Base-by-base conservation (phyloP, 164 flowering plant species). In the Stephania japonica region DNA sequence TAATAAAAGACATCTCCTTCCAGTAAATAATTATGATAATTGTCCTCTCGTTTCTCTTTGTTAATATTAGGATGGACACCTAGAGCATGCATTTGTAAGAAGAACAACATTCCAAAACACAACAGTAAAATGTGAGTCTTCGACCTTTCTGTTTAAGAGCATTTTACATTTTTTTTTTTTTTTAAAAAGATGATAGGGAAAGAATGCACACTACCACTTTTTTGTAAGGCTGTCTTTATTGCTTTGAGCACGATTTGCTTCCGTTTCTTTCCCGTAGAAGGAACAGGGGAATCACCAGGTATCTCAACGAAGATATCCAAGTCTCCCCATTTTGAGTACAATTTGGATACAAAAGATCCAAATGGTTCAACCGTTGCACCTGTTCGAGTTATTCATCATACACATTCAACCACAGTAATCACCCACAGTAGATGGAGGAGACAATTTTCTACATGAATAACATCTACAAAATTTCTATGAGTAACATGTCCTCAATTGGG, bases 351-450 rank as follows among this genome's bases (percentile, higher is more conserved):
- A 89, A 86, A 95, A 10, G 99, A 95, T 68, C 99, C 99, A 83
- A 89, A 95, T 65, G 98, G 96, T 78, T 91, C 92, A 76, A 95
- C 97, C 27, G 86, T 87, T 25, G 96, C 93, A 84, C 96, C 99
- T 95, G 83, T 67, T 75, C 44, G 64, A 38, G 80, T 26, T 69
- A 74, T 65, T 11, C 47, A 6, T 71, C 23, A 44, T 14, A 56
- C 19, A 47, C 32, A 41, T n/a, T 42, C 32, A 44, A 16, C 32
- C 32, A 16, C 63, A 64, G 38, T 59, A 64, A 70, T 64, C 42
- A 14, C 42, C 44, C 12, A 66, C 24, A 65, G 53, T 14, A 47
- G 53, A 47, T 47, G 53, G 53, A 47, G 53, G 53, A 47, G 16
- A 9, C 16, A 9, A 9, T 47, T 47, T 47, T 9, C 13, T 47